Percentiles rank a stretch among this genome's conserved stretches.
Conservation (phyloP, 176 grass and related monocot species). For the Juncus effusus region DNA sequence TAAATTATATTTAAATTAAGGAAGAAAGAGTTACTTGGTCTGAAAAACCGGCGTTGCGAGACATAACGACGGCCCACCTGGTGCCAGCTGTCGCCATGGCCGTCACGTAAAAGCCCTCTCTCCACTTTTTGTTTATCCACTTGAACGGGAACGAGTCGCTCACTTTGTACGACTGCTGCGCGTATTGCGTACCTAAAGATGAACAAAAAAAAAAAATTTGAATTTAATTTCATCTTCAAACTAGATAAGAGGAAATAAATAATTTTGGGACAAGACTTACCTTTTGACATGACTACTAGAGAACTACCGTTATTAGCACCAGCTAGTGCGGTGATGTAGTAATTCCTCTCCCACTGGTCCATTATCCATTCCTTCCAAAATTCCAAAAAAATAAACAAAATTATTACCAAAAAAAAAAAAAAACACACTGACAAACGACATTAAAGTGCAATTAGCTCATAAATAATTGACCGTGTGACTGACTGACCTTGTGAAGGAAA, state of each 20-base stretch:
- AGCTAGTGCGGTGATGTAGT: conserved; percentile 91
- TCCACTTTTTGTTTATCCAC: conserved; percentile 99
- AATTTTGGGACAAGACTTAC: conserved; percentile 29
- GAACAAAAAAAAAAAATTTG: conserved; percentile 13
- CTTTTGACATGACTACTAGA: conserved; percentile 96
- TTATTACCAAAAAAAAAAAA: not conserved
- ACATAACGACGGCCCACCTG: conserved; percentile 98
- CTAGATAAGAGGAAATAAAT: conserved; percentile 9
- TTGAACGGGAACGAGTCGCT: conserved; percentile 95
- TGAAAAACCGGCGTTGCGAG: conserved; percentile 83
- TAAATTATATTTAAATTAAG: not conserved
- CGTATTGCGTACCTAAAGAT: conserved; percentile 61
- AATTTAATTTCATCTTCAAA: no score
- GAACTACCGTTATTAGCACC: conserved; percentile 92
- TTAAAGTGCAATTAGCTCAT: not conserved
- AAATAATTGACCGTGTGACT: conserved; percentile 20
- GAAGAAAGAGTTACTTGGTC: conserved; percentile 54
- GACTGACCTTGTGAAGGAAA: conserved; percentile 96
- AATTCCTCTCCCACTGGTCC: conserved; percentile 97
- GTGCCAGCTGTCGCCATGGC: conserved; percentile 92
- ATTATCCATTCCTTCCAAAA: conserved; percentile 83
- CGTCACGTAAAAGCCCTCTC: conserved; percentile 92
- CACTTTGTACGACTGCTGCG: conserved; percentile 97
- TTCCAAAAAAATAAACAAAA: no score
- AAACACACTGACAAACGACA: conserved; percentile 12